Conservation (phyloP, 495 filamentous ascomycete species). For the Bacidia rubella region DNA sequence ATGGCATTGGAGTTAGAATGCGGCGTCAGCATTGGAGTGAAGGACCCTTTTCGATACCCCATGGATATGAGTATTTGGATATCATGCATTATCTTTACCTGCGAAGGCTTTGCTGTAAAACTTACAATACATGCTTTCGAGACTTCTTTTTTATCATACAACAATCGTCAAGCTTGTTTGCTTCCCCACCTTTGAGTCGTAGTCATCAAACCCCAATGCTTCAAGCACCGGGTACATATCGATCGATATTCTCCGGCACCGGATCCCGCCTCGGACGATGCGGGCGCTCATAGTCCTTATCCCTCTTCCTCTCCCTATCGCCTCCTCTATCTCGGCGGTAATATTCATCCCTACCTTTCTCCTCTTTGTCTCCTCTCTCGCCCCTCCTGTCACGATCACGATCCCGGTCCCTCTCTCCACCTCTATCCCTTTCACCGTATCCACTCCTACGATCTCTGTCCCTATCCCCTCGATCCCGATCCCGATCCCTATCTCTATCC, state of each 20-base stretch:
- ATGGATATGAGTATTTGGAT: no score
- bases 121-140: no score
- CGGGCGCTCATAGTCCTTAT: conserved; percentile 3
- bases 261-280: conserved; percentile 9
- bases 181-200: no score
- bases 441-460: conserved; percentile 20
- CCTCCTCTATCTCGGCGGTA: background rate
- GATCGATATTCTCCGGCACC: conserved; percentile 34
- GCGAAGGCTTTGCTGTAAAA: no score
- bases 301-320: conserved; percentile 12
- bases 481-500: conserved; percentile 22
- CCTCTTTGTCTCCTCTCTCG: conserved; percentile 23
- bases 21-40: background rate
- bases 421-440: conserved; percentile 23
- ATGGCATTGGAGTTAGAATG: background rate
- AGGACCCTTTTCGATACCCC: no score
- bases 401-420: conserved; percentile 26
- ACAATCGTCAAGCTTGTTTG: no score
- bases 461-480: conserved; percentile 21
- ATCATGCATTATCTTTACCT: no score
- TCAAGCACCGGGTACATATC: conserved; percentile 33
- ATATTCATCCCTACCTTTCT: conserved; percentile 14
- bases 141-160: no score
- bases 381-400: conserved; percentile 27
- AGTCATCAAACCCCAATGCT: background rate